Conservation (phyloP, 768 basidiomycete species). For the Daedalea quercina region DNA sequence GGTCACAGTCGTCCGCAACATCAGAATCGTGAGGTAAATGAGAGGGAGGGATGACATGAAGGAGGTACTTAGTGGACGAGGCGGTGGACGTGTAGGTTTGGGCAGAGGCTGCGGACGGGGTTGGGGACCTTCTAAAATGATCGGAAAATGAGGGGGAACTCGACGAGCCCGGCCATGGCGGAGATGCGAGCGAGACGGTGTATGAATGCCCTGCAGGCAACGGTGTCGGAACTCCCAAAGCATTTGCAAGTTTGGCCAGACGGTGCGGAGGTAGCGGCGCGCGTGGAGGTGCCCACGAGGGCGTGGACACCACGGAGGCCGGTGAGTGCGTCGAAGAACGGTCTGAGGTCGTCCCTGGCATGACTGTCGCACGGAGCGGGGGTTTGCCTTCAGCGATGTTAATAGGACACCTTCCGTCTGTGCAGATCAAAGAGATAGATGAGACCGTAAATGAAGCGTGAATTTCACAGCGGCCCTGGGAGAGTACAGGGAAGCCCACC, state of each 20-base stretch:
- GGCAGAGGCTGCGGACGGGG: slow-evolving; percentile 31
- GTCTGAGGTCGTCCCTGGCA: slow-evolving; percentile 17
- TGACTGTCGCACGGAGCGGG: slow-evolving; percentile 15
- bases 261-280: slow-evolving; percentile 69
- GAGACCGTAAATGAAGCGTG: too few species aligned
- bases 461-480: too few species aligned
- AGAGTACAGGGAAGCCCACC: background rate
- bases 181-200: slow-evolving; percentile 9
- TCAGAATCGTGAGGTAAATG: slow-evolving; percentile 63
- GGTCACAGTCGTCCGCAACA: slow-evolving; percentile 33
- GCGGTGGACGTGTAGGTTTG: slow-evolving; percentile 28
- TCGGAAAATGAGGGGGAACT: slow-evolving; percentile 31
- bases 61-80: slow-evolving; percentile 52
- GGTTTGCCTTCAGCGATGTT: background rate
- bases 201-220: slow-evolving; percentile 41
- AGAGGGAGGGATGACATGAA: slow-evolving; percentile 78
- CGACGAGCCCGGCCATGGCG: slow-evolving; percentile 11
- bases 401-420: too few species aligned
- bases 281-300: slow-evolving; percentile 58
- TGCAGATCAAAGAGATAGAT: too few species aligned
- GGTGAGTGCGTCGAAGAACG: slow-evolving; percentile 12
- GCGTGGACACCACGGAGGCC: slow-evolving; percentile 7
- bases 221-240: slow-evolving; percentile 74
- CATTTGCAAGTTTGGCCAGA: slow-evolving; percentile 79
- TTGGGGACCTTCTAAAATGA: slow-evolving; percentile 37